Base-by-base conservation (phyloP, 176 grass and related monocot genomes). In the Rhipidocladum racemiflorum region DNA sequence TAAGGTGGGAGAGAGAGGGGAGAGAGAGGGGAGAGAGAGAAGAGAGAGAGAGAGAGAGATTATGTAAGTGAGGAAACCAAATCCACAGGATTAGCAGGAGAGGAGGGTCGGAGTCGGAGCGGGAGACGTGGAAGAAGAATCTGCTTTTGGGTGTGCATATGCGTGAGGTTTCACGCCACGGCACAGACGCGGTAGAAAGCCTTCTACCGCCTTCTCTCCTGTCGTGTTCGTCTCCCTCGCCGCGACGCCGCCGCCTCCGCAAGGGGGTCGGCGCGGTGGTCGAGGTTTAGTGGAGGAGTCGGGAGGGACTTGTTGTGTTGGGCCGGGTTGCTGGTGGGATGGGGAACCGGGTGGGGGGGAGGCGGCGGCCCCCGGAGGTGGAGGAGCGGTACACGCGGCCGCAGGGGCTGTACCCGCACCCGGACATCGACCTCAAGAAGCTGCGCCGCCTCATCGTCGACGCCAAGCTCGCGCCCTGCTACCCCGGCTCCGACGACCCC, bases 341-440 rank as follows among this genome's bases (percentile, higher is more conserved):
- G 86, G 86, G 86, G 72, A 87, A 87, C 72, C 44, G 28, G 73
- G 86, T 83, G 2, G 86, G 84, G 66, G 84, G 85, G 0, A 11
- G 70, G 76, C 83, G 88, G 80, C 66, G 83, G 68, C 76, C 77
- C 34, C 87, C 82, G 80, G 79, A 81, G 82, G 91, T 99, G 77
- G 92, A 99, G 79, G 92, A 99, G 73, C 84, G 88, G 25, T 90
- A 91, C 87, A 95, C 96, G 70, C 78, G 80, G 77, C 96, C 91
- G 75, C 96, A 99, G 89, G 96, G 96, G 6, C 77, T 99, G 64
- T 99, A 99, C 82, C 90, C 87, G 81, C 89, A 95, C 78, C 80
- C 76, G 75, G 87, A 88, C 89, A 91, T 99, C 68, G 92, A 99
- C 87, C 87, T 91, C 44, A 90, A 86, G 83, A 99, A 91, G 87